A percentile compares a stretch with the other conserved stretches of the same genome.
Conservation (phyloP, 352 stramenopile species). For the Achlya hypogyna region DNA sequence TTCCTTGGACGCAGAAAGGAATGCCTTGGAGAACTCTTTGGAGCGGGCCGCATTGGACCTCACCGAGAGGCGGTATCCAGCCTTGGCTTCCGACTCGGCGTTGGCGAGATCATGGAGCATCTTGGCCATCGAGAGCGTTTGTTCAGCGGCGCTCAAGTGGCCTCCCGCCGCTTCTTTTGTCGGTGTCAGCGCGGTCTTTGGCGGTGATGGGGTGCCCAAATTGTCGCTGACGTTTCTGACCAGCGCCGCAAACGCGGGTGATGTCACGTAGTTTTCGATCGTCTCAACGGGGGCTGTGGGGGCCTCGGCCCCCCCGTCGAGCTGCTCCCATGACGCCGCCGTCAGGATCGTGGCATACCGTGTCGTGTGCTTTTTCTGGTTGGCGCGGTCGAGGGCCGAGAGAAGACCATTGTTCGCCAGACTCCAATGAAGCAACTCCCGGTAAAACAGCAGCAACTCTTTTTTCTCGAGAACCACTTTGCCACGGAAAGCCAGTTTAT, state of each 20-base stretch:
- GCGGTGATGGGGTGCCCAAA: slow-evolving; percentile 21
- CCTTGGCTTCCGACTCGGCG: slow-evolving; percentile 50
- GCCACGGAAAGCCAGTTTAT: slow-evolving; percentile 3
- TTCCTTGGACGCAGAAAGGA: slow-evolving; percentile 58
- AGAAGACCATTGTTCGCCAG: not conserved
- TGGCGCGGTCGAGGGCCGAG: not conserved
- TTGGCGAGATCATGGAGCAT: slow-evolving; percentile 61
- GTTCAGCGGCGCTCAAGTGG: slow-evolving; percentile 47
- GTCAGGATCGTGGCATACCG: slow-evolving; percentile 16
- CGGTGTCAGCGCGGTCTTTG: slow-evolving; percentile 29
- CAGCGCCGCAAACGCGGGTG: slow-evolving; percentile 15
- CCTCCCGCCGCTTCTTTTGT: slow-evolving; percentile 33
- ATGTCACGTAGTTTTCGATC: slow-evolving; percentile 10
- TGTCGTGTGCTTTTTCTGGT: slow-evolving; percentile 13
- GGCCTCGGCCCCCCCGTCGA: not conserved
- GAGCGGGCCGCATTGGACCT: slow-evolving; percentile 33
- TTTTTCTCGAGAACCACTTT: slow-evolving; percentile 2
- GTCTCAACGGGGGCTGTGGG: not conserved
- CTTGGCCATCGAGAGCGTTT: slow-evolving; percentile 70
- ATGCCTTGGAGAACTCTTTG: slow-evolving; percentile 60
- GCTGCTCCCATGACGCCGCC: slow-evolving; percentile 3
- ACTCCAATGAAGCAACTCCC: slow-evolving; percentile 15
- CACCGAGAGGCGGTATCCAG: slow-evolving; percentile 53
- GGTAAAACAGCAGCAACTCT: slow-evolving; percentile 12
- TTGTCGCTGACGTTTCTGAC: slow-evolving; percentile 21